Percentiles rank a stretch among this genome's conserved stretches.
phyloP scores from a whole-genome alignment of 495 filamentous ascomycete genomes.

The Elaphomyces granulatus region DNA sequence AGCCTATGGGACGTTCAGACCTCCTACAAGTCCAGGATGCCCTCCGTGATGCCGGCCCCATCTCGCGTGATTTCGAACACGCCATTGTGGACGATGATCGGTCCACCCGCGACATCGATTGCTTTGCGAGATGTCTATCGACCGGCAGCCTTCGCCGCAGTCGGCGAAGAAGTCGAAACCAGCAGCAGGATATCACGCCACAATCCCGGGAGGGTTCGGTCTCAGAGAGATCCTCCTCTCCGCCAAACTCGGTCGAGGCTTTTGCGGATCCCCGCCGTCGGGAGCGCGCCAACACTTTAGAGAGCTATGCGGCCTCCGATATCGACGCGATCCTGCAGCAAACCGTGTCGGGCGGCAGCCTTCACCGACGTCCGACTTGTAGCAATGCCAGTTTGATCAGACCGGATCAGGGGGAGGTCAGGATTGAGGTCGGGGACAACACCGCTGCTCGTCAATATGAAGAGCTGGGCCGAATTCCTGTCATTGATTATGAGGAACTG shows the following conservation, averaged over 20 bases:
- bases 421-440: constrained; percentile 50
- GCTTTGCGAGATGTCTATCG: constrained; percentile 25
- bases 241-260: constrained; percentile 93
- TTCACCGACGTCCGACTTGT: constrained; percentile 44
- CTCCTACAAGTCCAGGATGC: constrained; percentile 37
- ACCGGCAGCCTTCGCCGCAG: constrained; percentile 25
- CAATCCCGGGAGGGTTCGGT: constrained; percentile 39
- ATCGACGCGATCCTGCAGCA: constrained; percentile 51
- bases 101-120: constrained; percentile 32
- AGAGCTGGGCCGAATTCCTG: constrained; percentile 40
- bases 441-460: constrained; percentile 59
- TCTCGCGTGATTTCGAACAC: constrained; percentile 61
- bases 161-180: constrained; percentile 27
- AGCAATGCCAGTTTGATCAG: constrained; percentile 40
- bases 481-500: constrained; percentile 77
- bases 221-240: constrained; percentile 59
- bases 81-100: constrained; percentile 76
- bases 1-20: constrained; percentile 28
- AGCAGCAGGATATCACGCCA: constrained; percentile 30
- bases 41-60: constrained; percentile 33
- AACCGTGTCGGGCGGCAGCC: constrained; percentile 55
- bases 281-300: constrained; percentile 50
- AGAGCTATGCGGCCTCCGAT: constrained; percentile 42
- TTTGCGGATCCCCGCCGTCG: constrained; percentile 67
- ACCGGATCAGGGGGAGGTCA: constrained; percentile 28